These are phyloP conservation scores for Simmondsia chinensis DNA, from an alignment of 148 eudicot species.

Conservation along the genomic window DNA sequence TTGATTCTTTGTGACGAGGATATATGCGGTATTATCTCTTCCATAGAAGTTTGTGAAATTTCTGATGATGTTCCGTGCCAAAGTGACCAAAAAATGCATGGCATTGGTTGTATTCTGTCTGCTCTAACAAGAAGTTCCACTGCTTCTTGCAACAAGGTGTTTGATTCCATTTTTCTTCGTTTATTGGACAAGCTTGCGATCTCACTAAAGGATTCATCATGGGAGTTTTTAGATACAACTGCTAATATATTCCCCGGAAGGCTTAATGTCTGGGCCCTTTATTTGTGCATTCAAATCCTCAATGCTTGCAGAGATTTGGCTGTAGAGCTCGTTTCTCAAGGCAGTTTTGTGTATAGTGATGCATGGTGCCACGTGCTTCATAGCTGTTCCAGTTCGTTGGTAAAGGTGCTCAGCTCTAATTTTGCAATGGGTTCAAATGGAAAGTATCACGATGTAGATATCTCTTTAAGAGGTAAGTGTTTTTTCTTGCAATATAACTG, in stretches of 20 bases:
- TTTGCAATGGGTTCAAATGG: conserved; percentile 26
- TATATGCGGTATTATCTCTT: conserved; percentile 34
- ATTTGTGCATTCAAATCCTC: conserved; percentile 64
- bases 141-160: conserved; percentile 54
- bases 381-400: conserved; percentile 32
- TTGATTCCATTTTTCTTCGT: conserved; percentile 44
- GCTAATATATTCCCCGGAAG: conserved; percentile 17
- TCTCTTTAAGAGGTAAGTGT: conserved; percentile 46
- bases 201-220: conserved; percentile 17
- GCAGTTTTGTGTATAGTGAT: conserved; percentile 26
- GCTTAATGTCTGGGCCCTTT: conserved; percentile 46
- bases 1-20: conserved; percentile 58
- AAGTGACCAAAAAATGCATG: conserved; percentile 49
- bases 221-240: conserved; percentile 11
- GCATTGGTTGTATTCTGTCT: conserved; percentile 47
- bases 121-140: conserved; percentile 47
- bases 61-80: conserved; percentile 26
- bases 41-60: conserved; percentile 22
- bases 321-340: conserved; percentile 16
- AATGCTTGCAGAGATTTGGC: conserved; percentile 65
- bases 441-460: conserved; percentile 19
- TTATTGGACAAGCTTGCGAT: conserved; percentile 40
- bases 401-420: conserved; percentile 26
- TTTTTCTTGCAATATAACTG: conserved; percentile 1
- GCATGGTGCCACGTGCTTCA: conserved; percentile 55